Conservation (phyloP, 192 early-diverging fungal genomes). For the Backusella westeae region DNA sequence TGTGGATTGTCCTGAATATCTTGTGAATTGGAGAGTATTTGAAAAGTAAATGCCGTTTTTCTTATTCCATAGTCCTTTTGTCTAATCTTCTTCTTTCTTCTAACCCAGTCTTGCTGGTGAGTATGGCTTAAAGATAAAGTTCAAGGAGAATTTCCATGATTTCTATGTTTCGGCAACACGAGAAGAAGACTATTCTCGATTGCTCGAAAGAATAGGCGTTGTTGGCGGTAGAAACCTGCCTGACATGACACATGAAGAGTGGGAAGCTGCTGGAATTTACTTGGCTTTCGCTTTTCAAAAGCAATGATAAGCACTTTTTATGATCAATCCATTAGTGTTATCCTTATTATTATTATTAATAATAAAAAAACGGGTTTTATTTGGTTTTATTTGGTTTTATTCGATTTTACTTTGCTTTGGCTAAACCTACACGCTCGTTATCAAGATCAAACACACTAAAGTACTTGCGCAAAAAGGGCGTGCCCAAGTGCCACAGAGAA, state of each 20-base stretch:
- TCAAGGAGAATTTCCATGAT: conserved; percentile 79
- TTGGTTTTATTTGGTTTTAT: neutral
- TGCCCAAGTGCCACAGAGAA: neutral
- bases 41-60: conserved; percentile 45
- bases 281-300: conserved; percentile 74
- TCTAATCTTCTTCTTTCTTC: neutral
- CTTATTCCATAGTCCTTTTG: neutral
- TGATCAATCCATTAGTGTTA: neutral
- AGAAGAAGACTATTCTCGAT: conserved; percentile 48
- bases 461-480: neutral
- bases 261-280: conserved; percentile 88
- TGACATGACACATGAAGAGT: conserved; percentile 77
- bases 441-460: neutral
- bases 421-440: neutral
- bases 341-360: neutral
- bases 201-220: conserved; percentile 84
- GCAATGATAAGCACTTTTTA: neutral
- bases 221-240: conserved; percentile 58
- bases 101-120: conserved; percentile 69
- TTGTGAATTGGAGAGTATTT: conserved; percentile 85
- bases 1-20: conserved; percentile 94
- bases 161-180: conserved; percentile 66
- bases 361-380: neutral
- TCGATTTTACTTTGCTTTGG: neutral
- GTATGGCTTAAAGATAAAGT: conserved; percentile 77